These are phyloP conservation scores for Bombardia bombarda DNA, from an alignment of 495 filamentous ascomycete genomes.

Conservation along the genomic window DNA sequence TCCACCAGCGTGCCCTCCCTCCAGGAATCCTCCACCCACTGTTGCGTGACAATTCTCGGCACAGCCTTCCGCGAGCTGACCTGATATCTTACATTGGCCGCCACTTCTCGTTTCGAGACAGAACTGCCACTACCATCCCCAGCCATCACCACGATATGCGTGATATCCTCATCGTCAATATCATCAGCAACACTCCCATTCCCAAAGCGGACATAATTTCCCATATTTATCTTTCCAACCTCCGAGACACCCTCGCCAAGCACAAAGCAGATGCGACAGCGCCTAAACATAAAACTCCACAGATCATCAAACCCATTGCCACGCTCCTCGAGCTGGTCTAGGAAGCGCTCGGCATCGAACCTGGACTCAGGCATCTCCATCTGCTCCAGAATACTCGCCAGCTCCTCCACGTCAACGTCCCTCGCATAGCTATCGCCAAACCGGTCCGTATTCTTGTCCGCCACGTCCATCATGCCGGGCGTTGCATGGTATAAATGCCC, in stretches of 20 bases:
- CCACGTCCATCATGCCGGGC: constrained; percentile 19
- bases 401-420: constrained; percentile 57
- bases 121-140: constrained; percentile 14
- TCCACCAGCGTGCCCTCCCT: constrained; percentile 69
- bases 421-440: constrained; percentile 80
- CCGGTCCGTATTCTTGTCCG: constrained; percentile 54
- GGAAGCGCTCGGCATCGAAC: constrained; percentile 33
- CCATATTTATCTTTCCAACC: constrained; percentile 18
- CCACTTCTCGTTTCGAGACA: constrained; percentile 19
- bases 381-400: constrained; percentile 45
- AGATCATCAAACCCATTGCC: constrained; percentile 41
- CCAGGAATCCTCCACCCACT: constrained; percentile 81
- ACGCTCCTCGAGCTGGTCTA: constrained; percentile 48
- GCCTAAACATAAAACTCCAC: constrained; percentile 61
- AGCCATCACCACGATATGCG: constrained; percentile 55
- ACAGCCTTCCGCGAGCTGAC: constrained; percentile 37
- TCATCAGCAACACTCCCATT: constrained; percentile 45
- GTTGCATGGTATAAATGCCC: constrained; percentile 43
- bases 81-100: constrained; percentile 34
- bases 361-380: constrained; percentile 22
- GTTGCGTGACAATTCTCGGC: constrained; percentile 60
- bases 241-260: constrained; percentile 8
- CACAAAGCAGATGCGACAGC: constrained; percentile 49
- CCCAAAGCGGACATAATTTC: constrained; percentile 54
- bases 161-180: constrained; percentile 43